Evolutionary conservation across 2,329 filamentous ascomycete species (phyloP).

Genomic region (Ophiostoma triangulosporum): DNA sequence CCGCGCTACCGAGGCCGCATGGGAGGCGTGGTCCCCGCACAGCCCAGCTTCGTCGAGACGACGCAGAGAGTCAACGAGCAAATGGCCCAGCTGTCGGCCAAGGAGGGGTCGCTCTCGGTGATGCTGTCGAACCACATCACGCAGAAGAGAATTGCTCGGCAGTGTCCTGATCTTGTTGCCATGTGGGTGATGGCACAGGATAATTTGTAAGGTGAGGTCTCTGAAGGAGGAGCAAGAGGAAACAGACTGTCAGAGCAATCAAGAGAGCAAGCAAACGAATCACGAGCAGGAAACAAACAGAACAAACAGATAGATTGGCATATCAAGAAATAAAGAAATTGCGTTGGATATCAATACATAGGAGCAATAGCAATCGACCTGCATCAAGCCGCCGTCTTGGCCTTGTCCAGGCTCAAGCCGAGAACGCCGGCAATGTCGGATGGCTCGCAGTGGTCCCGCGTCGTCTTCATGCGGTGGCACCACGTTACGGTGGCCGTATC

Average conservation of each 20-base stretch:
- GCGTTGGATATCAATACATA: neutral
- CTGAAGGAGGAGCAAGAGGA: neutral
- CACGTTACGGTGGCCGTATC: slow-evolving; percentile 41
- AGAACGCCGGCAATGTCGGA: slow-evolving; percentile 50
- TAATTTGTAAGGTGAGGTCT: slow-evolving; percentile 5
- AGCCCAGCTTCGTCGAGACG: neutral
- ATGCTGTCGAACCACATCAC: slow-evolving; percentile 14
- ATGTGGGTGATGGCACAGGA: slow-evolving; percentile 15
- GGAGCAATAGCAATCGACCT: neutral
- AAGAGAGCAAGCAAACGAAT: neutral
- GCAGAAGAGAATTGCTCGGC: slow-evolving; percentile 15
- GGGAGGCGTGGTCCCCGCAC: neutral
- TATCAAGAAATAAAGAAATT: neutral
- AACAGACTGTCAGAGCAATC: neutral
- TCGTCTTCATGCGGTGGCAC: slow-evolving; percentile 73
- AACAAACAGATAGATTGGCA: neutral
- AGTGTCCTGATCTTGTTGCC: slow-evolving; percentile 15
- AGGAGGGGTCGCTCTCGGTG: slow-evolving; percentile 11
- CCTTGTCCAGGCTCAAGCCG: slow-evolving; percentile 27
- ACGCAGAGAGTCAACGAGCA: slow-evolving; percentile 10
- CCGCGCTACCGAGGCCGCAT: too few species aligned
- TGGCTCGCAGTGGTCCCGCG: slow-evolving; percentile 64
- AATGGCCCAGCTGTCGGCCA: slow-evolving; percentile 2
- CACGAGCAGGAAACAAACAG: neutral
- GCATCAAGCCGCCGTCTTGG: neutral